A percentile compares a stretch with the other conserved stretches of the same genome.
Evolutionary conservation across 1,284 basidiomycete genomes (phyloP).

Genomic region (Boletus calvinii): DNA sequence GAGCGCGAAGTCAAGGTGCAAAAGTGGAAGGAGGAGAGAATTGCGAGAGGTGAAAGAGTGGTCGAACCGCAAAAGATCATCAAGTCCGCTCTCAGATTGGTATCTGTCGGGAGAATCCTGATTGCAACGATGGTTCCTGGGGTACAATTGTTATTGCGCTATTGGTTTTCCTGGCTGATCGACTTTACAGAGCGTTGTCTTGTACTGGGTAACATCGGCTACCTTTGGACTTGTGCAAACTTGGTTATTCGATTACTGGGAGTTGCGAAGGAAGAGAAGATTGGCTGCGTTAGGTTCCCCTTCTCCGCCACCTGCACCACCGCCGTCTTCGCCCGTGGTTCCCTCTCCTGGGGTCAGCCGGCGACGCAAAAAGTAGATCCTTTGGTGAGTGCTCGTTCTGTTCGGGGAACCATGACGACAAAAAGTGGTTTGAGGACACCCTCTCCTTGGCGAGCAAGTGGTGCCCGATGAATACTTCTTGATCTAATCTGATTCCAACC

Average conservation of each 20-base stretch:
- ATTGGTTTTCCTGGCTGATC: conserved; percentile 8
- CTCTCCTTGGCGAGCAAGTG: conserved; percentile 36
- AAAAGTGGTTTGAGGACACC: conserved; percentile 69
- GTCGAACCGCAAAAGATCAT: conserved; percentile 56
- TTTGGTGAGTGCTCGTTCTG: conserved; percentile 11
- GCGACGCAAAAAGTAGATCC: conserved; percentile 17
- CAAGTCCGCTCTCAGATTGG: conserved; percentile 57
- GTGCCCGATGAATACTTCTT: conserved; percentile 65
- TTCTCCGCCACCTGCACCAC: background rate
- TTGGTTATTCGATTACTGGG: conserved; percentile 69
- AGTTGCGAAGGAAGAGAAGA: conserved; percentile 44
- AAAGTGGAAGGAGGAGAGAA: conserved; percentile 45
- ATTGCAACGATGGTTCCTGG: conserved; percentile 78
- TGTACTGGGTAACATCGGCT: conserved; percentile 87
- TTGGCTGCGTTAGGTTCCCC: conserved; percentile 14
- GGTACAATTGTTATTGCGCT: conserved; percentile 43
- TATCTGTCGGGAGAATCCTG: conserved; percentile 72
- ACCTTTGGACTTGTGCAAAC: conserved; percentile 78
- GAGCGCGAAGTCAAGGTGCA: conserved; percentile 40
- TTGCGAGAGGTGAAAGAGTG: conserved; percentile 43
- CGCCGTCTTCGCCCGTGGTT: background rate
- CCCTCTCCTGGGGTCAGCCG: background rate
- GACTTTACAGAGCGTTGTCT: conserved; percentile 58
- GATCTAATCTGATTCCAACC: conserved; percentile 79
- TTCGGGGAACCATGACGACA: conserved; percentile 56